Percentiles rank a stretch among this genome's conserved stretches.
These are phyloP conservation scores for Caloboletus inedulis DNA, from an alignment of 1,284 basidiomycete genomes.

Conservation along the genomic window DNA sequence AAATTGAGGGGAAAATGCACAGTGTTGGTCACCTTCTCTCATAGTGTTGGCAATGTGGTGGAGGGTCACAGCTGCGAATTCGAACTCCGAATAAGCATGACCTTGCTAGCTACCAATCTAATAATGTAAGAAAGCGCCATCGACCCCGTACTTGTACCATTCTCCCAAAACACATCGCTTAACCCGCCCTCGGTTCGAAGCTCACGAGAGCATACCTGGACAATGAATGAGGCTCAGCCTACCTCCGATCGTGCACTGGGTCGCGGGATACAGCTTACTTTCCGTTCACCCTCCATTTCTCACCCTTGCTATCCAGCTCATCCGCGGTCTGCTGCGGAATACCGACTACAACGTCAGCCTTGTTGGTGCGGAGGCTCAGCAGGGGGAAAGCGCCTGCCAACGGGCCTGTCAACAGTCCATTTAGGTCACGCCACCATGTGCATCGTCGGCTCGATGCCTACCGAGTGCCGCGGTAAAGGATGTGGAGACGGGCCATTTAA, in stretches of 20 bases:
- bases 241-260: neutral
- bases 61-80: too few species aligned
- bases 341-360: constrained; percentile 92
- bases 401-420: constrained; percentile 50
- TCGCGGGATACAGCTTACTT: constrained; percentile 51
- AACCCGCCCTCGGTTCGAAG: constrained; percentile 22
- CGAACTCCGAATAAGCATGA: too few species aligned
- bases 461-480: constrained; percentile 80
- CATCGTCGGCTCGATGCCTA: constrained; percentile 28
- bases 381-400: constrained; percentile 78
- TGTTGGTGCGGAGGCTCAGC: constrained; percentile 88
- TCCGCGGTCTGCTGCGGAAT: constrained; percentile 64
- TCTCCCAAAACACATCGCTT: neutral
- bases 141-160: neutral
- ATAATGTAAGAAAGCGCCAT: too few species aligned
- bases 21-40: too few species aligned
- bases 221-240: neutral
- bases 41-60: too few species aligned
- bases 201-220: constrained; percentile 33
- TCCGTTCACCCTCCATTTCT: constrained; percentile 80
- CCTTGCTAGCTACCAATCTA: too few species aligned
- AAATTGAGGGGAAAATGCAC: too few species aligned
- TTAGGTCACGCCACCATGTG: neutral
- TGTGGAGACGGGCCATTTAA: constrained; percentile 84
- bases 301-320: constrained; percentile 61